Base-by-base conservation (phyloP, 179 eudicot genomes). In the Camellia oleifera region DNA sequence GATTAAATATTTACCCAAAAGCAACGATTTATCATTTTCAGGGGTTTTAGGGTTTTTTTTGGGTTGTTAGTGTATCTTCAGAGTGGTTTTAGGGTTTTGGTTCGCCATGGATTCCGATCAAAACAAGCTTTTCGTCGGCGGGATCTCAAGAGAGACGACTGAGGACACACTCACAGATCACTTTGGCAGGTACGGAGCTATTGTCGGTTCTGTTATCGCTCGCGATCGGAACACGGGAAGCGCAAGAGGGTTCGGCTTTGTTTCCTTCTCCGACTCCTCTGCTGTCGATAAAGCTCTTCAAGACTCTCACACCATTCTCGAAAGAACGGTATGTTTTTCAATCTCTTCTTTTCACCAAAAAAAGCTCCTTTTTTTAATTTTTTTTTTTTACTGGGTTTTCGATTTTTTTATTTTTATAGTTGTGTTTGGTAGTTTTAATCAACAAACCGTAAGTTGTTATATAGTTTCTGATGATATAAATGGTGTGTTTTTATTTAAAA, bases 201-300 rank as follows among this genome's bases (percentile, higher is more conserved):
- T 95, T 4, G 84, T 82, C 4, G 79, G 62, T 32, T 86, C 90
- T 15, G 77, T 77, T 5, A 83, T 95, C 6, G 92, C 90, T 3
- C 82, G 62, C 75, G 95, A 95, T 88, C 91, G 92, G 1, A 7
- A 23, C 20, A 87, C 88, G 3, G 88, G 91, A 8, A 17, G 20
- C 20, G 87, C 92, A 8, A 81, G 98, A 60, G 98, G 98, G 5
- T 95, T 95, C 3, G 98, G 91, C 0, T 95, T 95, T 46, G 88
- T 95, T 69, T 79, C 93, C 40, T 92, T 93, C 50, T 40, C 83
- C 1, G 92, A 93, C 18, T 79, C 91, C 15, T 81, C 87, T 57
- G 86, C 89, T 12, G 84, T 87, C n/a, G 88, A 85, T n/a, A 80
- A 69, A 18, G 93, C 94, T 54, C 95, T 95, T 46, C 79, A 62